Base-by-base conservation (phyloP, 2,329 filamentous ascomycete species). In the Allantophomopsis cytisporea region DNA sequence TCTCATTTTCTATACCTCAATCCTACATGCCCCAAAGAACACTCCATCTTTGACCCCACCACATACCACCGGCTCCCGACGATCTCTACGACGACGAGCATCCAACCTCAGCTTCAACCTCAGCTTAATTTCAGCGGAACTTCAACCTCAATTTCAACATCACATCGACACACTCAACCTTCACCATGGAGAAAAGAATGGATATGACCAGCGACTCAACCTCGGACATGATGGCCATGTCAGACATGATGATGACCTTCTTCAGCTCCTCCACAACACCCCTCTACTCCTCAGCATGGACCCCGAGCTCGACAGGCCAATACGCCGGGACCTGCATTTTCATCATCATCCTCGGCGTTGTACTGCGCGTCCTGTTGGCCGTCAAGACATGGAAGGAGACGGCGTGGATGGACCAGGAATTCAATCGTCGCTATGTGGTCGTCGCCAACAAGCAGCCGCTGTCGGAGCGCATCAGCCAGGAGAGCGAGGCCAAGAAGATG, bases 291-390 rank as follows among this genome's bases (percentile, higher is more conserved):
- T 57, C 61, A 16, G 57, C 66, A 39, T 96, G 88, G 86, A 81
- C 82, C 2, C 89, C 89, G 5, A 61, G 55, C 20, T 78, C 64
- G 30, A 64, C 69, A 5, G 85, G 80, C 50, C 64, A 71, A 43
- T 96, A 95, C 60, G 86, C 85, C 2, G 89, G 77, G 41, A 94
- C 86, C 20, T 94, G 89, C 65, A 83, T 95, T 58, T 95, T 95
- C 62, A 71, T 95, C 43, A 78, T 94, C 55, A 50, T 82, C 35
- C 76, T 96, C 38, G 79, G 78, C 43, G 66, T 79, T 44, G 53
- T 81, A 41, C 77, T 80, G 53, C 82, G 88, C 39, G 62, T 67
- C 15, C 66, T 94, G 13, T 63, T 89, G 38, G 87, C 87, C 2
- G 65, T 73, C 50, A 86, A 85, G 56, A 74, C 62, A 62, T 76